Evolutionary conservation across 495 filamentous ascomycete species (phyloP).

Genomic region (Xylaria grammica): DNA sequence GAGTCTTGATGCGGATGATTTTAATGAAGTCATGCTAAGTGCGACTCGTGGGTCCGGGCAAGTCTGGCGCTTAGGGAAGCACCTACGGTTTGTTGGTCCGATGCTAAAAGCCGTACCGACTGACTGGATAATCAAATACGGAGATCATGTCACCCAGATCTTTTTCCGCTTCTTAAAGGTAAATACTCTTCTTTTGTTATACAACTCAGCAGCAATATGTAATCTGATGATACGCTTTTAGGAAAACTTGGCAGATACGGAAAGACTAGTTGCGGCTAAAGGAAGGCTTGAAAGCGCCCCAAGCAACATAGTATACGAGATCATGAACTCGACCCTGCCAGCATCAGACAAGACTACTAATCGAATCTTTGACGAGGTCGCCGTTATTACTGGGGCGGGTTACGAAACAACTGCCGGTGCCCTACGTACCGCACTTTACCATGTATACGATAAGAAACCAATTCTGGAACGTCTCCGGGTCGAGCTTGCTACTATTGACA

Average conservation of each 20-base stretch:
- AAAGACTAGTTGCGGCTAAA: constrained; percentile 24
- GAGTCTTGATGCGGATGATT: constrained; percentile 36
- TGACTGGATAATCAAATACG: constrained; percentile 29
- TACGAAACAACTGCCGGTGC: constrained; percentile 35
- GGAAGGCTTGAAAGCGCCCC: constrained; percentile 25
- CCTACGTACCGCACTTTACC: constrained; percentile 31
- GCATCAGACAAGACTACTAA: constrained; percentile 30
- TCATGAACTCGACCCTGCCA: constrained; percentile 34
- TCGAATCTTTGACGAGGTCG: constrained; percentile 32
- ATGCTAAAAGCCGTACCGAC: constrained; percentile 30
- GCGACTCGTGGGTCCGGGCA: constrained; percentile 22
- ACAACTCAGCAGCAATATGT: neutral
- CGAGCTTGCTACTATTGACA: constrained; percentile 25
- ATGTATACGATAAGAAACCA: constrained; percentile 29
- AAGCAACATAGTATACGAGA: constrained; percentile 33
- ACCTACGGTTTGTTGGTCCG: constrained; percentile 32
- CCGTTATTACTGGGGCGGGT: constrained; percentile 31
- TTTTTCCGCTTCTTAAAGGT: constrained; percentile 34
- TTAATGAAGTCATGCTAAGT: constrained; percentile 24
- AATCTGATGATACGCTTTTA: neutral
- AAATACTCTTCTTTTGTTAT: neutral
- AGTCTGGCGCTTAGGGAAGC: constrained; percentile 38
- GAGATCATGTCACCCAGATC: constrained; percentile 26
- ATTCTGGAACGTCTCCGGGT: constrained; percentile 30
- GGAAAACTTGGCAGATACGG: constrained; percentile 19